phyloP scores from a whole-genome alignment of 164 flowering plant genomes.

The Nymphaea colorata region DNA sequence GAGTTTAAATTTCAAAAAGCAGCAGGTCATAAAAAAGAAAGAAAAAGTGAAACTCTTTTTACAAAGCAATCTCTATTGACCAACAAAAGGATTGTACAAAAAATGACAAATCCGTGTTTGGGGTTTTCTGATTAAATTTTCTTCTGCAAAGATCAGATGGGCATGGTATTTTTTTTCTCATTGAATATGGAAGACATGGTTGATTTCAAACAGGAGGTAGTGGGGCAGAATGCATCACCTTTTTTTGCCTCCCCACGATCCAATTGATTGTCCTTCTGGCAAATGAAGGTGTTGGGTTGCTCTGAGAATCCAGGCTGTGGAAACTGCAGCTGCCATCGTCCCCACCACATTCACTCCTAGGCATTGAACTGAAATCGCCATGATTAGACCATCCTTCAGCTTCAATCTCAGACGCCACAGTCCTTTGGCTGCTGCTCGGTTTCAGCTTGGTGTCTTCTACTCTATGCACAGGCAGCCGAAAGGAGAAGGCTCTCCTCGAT shows the following conservation, averaged over 20 bases:
- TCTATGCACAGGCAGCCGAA: not conserved
- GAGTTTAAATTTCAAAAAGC: not conserved
- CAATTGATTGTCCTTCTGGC: constrained; percentile 54
- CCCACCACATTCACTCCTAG: constrained; percentile 14
- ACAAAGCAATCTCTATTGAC: not conserved
- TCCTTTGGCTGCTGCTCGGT: constrained; percentile 11
- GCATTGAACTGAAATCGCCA: not conserved
- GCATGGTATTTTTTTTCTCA: too few relatives aligned
- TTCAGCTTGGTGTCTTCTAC: constrained; percentile 1
- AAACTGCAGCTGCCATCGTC: constrained; percentile 42
- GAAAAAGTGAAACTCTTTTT: too few relatives aligned
- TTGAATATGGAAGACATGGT: too few relatives aligned
- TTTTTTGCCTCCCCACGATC: constrained; percentile 64
- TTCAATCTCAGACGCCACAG: constrained; percentile 34
- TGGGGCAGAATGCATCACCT: constrained; percentile 56
- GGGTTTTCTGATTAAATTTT: not conserved
- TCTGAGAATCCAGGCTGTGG: constrained; percentile 26
- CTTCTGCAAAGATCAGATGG: too few relatives aligned
- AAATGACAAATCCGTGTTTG: not conserved
- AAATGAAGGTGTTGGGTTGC: constrained; percentile 30
- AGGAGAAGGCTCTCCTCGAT: constrained; percentile 1
- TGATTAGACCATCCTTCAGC: constrained; percentile 19
- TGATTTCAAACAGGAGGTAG: constrained; percentile 21
- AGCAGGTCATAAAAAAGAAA: too few relatives aligned
- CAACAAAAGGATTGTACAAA: not conserved